These are phyloP conservation scores for Curvularia sp. DNA, from an alignment of 2,329 filamentous ascomycete genomes.

Conservation along the genomic window DNA sequence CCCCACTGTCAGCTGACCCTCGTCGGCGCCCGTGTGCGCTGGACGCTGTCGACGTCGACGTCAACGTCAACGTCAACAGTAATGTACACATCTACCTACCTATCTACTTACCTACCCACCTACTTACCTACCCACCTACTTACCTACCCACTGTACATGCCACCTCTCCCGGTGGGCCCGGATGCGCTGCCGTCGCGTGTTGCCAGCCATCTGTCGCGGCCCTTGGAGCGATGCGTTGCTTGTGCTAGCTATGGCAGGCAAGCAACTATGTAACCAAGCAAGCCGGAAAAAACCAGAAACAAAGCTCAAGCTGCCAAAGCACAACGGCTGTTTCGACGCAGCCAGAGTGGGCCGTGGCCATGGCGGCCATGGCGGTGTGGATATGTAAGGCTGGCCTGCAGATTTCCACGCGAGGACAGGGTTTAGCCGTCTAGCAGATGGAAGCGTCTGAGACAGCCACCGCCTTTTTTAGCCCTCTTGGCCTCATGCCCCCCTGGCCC, in stretches of 20 bases:
- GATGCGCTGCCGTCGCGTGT: slow-evolving; percentile 40
- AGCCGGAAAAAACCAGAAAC: background rate
- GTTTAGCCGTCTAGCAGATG: slow-evolving; percentile 20
- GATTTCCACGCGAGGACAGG: slow-evolving; percentile 50
- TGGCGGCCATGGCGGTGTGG: slow-evolving; percentile 40
- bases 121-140: too few relatives aligned
- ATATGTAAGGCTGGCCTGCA: slow-evolving; percentile 48
- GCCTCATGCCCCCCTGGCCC: slow-evolving; percentile 26
- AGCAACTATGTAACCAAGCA: background rate
- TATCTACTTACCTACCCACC: too few relatives aligned
- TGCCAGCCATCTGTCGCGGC: slow-evolving; percentile 39
- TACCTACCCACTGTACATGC: slow-evolving; percentile 20
- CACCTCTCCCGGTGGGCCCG: slow-evolving; percentile 27
- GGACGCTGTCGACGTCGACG: background rate
- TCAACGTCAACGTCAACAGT: too few relatives aligned
- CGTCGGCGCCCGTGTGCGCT: slow-evolving; percentile 31
- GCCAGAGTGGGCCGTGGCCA: slow-evolving; percentile 17
- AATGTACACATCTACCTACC: background rate
- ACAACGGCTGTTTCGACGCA: slow-evolving; percentile 46
- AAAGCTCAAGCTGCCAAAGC: slow-evolving; percentile 38
- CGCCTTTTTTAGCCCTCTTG: slow-evolving; percentile 47
- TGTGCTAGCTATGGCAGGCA: slow-evolving; percentile 18
- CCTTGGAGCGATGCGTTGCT: slow-evolving; percentile 21
- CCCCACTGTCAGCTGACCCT: slow-evolving; percentile 41
- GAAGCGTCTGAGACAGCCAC: slow-evolving; percentile 47